A percentile compares a stretch with the other conserved stretches of the same genome.
phyloP scores from a whole-genome alignment of 306 rosid genomes.

The Vachellia pachyceras region DNA sequence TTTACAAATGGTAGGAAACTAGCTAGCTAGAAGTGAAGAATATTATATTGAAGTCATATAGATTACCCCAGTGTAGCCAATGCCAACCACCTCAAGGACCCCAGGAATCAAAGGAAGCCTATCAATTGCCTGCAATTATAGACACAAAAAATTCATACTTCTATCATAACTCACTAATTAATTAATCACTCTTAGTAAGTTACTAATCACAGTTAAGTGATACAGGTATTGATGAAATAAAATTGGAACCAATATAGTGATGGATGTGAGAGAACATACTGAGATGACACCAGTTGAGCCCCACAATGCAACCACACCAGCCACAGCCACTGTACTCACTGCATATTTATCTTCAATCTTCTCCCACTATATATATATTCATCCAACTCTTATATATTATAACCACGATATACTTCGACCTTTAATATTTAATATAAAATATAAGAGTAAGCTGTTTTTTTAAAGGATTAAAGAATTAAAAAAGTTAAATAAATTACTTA shows the following conservation, averaged over 20 bases:
- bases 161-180: not conserved
- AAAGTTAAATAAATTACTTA: too few relatives aligned
- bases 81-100: slow-evolving; percentile 82
- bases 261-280: slow-evolving; percentile 43
- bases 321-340: slow-evolving; percentile 70
- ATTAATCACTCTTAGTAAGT: too few relatives aligned
- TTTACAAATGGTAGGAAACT: not conserved
- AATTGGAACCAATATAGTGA: too few relatives aligned
- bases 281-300: slow-evolving; percentile 76
- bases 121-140: slow-evolving; percentile 76
- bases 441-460: too few relatives aligned
- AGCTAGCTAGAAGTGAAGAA: not conserved
- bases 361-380: slow-evolving; percentile 63
- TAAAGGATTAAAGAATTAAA: too few relatives aligned
- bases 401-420: too few relatives aligned
- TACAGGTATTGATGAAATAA: not conserved
- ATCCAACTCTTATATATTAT: not conserved
- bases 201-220: not conserved
- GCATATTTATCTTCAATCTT: slow-evolving; percentile 95
- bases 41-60: too few relatives aligned
- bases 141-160: slow-evolving; percentile 5
- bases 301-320: slow-evolving; percentile 68
- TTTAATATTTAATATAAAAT: too few relatives aligned
- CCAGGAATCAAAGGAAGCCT: slow-evolving; percentile 94
- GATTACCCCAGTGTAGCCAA: slow-evolving; percentile 79